Evolutionary conservation across 2,329 filamentous ascomycete species (phyloP).

Genomic region (Colletotrichum endophyticum): DNA sequence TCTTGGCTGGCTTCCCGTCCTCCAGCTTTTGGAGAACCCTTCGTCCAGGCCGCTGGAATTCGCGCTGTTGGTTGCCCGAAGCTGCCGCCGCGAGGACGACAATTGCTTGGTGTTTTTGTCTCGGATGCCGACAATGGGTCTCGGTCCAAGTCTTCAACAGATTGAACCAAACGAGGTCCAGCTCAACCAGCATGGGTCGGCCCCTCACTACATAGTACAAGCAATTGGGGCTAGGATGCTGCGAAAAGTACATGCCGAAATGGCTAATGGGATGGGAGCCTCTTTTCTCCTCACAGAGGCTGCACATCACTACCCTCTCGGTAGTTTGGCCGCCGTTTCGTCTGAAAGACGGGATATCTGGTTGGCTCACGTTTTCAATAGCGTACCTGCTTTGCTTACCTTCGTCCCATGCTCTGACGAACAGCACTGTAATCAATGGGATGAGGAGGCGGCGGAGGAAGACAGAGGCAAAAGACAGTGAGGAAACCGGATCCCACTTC

Average conservation of each 20-base stretch:
- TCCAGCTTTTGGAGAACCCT: neutral
- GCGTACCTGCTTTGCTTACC: neutral
- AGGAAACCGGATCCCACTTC: neutral
- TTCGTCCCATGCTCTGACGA: neutral
- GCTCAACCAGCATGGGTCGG: neutral
- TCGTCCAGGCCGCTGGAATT: neutral
- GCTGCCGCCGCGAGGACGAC: neutral
- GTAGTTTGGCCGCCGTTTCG: neutral
- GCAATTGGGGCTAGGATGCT: neutral
- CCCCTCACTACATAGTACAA: neutral
- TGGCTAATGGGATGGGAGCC: neutral
- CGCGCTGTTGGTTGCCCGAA: neutral
- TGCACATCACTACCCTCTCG: neutral
- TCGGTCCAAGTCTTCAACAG: neutral
- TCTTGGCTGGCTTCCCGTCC: neutral
- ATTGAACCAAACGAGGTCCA: neutral
- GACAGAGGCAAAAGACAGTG: neutral
- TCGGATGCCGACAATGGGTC: neutral
- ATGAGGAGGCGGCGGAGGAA: neutral
- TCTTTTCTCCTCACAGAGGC: neutral
- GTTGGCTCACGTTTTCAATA: neutral
- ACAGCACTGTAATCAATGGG: neutral
- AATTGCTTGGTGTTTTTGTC: neutral
- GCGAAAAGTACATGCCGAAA: neutral
- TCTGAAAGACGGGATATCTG: slow-evolving; percentile 2